phyloP scores from a whole-genome alignment of 352 stramenopile genomes.

The Pythium phragmitis region DNA sequence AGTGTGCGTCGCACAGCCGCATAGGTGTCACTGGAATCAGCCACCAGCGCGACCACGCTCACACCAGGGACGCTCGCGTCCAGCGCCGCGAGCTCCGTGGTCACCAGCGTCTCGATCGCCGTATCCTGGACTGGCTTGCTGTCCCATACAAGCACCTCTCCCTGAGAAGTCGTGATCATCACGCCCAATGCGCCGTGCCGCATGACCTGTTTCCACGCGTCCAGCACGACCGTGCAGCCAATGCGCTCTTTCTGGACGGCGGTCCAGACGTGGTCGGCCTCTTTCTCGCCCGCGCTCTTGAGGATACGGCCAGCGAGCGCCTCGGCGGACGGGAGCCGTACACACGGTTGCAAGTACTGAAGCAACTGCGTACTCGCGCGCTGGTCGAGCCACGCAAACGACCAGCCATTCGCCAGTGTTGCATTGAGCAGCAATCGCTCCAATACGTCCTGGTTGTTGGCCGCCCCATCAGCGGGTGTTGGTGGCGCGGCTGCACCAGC shows the following conservation, averaged over 20 bases:
- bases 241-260: constrained; percentile 22
- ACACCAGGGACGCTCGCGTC: constrained; percentile 8
- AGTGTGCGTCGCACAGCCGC: neutral
- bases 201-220: constrained; percentile 15
- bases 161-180: constrained; percentile 19
- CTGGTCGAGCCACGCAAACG: constrained; percentile 26
- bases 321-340: constrained; percentile 8
- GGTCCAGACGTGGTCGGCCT: constrained; percentile 12
- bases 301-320: constrained; percentile 15
- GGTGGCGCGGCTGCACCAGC: too few relatives aligned
- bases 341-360: constrained; percentile 17
- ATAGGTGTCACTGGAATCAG: constrained; percentile 19
- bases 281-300: constrained; percentile 16
- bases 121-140: neutral
- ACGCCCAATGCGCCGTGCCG: constrained; percentile 2
- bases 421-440: constrained; percentile 26
- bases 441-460: constrained; percentile 12
- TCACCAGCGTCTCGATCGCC: constrained; percentile 1
- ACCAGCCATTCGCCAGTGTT: constrained; percentile 25
- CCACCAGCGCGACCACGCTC: constrained; percentile 11
- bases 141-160: constrained; percentile 19
- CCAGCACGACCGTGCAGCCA: constrained; percentile 26
- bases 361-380: constrained; percentile 23
- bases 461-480: too few relatives aligned
- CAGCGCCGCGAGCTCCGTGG: constrained; percentile 1